Evolutionary conservation across 2,329 filamentous ascomycete genomes (phyloP), one percentile per base, ranked within the genome.

Genomic region (Fusarium metavorans): DNA sequence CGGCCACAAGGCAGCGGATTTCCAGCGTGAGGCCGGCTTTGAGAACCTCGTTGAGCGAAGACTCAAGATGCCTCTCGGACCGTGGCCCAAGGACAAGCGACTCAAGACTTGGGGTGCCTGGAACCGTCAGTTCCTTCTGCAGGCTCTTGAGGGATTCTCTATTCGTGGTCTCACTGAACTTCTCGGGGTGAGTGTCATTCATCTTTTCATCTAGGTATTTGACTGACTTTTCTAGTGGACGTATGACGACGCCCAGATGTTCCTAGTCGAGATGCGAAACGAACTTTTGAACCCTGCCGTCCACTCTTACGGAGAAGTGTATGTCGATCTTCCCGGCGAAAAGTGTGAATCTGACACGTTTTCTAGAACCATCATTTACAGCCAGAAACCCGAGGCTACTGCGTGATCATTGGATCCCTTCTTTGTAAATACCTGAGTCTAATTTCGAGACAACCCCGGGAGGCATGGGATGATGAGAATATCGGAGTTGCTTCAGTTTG

Each of bases 21-120:
- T 71, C 4, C 56, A 78, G 20, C 41, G 52, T 13, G 67, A 75
- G 10, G 73, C 74, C 2, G 78, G 74, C 20, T 76, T 73, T 18
- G 59, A 39, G 14, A 61, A 70, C 18, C 64, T 77, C 27, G 30
- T 56, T 6, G 67, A 73, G 25, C 59, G 57, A 13, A 56, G 66
- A 11, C 61, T 68, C 59, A 77, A 76, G 67, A 35, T 71, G n/a
- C 68, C 70, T 2, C 54, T 70, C 18, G 77, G 77, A 3, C 57
- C 68, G 2, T 79, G 82, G 81, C 70, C 81, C 8, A 77, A 75
- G 68, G 81, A 82, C 52, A 71, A 69, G n/a, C 64, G 65, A 16
- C 60, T 78, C 23, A 78, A 77, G 56, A 57, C 68, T 20, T 78
- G 68, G 76, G 75, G 70, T 5, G 60, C 62, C 5, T 77, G 68